Evolutionary conservation across 2,329 filamentous ascomycete genomes (phyloP).

Genomic region (Xylariales sp.): DNA sequence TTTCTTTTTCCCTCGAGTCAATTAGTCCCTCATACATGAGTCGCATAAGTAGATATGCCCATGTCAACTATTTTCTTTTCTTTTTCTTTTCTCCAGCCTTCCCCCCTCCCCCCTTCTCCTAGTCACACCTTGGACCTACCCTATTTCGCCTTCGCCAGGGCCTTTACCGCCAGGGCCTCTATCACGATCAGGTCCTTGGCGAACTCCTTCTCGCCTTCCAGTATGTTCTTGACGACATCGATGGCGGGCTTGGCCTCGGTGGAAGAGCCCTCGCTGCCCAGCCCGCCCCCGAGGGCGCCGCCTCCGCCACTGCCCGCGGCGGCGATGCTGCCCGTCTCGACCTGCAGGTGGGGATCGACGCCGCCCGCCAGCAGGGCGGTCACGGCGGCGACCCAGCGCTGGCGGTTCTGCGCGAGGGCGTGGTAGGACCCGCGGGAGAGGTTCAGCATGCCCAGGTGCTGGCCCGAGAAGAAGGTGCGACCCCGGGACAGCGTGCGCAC

Average conservation of each 20-base stretch:
- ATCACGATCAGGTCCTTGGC: conserved; percentile 4
- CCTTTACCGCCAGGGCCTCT: conserved; percentile 3
- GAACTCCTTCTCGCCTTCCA: conserved; percentile 6
- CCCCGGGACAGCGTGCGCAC: not conserved
- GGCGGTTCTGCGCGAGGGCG: conserved; percentile 2
- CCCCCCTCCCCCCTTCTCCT: too few species aligned
- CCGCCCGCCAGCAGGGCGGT: conserved; percentile 1
- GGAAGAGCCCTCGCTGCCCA: not conserved
- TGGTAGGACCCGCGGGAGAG: not conserved
- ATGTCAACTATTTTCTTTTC: too few species aligned
- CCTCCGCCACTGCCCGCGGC: too few species aligned
- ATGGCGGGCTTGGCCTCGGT: conserved; percentile 3
- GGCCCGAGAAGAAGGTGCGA: not conserved
- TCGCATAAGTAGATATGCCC: too few species aligned
- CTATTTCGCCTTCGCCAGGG: not conserved
- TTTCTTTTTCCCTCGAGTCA: too few species aligned
- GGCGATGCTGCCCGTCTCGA: too few species aligned
- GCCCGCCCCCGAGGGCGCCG: too few species aligned
- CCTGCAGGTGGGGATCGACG: conserved; percentile 4
- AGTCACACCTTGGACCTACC: too few species aligned
- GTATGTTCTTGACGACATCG: conserved; percentile 3
- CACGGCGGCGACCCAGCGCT: conserved; percentile 4
- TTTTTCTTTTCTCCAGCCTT: too few species aligned
- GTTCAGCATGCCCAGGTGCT: not conserved
- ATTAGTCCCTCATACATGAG: too few species aligned